phyloP scores from a whole-genome alignment of 2,329 filamentous ascomycete species.

The Byssochlamys sp. region DNA sequence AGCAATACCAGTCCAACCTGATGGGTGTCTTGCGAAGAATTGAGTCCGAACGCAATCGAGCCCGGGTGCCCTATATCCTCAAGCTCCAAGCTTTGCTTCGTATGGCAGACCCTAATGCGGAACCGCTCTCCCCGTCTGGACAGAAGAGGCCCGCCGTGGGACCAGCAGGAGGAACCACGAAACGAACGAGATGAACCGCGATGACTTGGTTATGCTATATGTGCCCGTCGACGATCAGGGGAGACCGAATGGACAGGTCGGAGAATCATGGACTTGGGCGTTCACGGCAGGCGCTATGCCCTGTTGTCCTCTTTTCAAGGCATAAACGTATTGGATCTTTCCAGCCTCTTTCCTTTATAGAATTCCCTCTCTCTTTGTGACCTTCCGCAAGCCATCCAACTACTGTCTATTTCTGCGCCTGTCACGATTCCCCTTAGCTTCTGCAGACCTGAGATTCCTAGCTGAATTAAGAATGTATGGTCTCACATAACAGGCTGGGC shows the following conservation, averaged over 20 bases:
- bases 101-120: background rate
- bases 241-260: background rate
- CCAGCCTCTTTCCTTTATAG: background rate
- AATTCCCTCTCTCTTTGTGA: background rate
- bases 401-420: background rate
- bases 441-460: background rate
- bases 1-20: constrained; percentile 21
- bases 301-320: background rate
- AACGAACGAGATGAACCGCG: constrained; percentile 6
- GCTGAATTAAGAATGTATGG: background rate
- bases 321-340: background rate
- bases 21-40: constrained; percentile 31
- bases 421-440: background rate
- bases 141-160: constrained; percentile 7
- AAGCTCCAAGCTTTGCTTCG: constrained; percentile 22
- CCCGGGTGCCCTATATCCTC: constrained; percentile 26
- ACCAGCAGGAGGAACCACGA: constrained; percentile 7
- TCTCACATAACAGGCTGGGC: background rate
- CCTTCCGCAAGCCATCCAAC: background rate
- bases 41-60: constrained; percentile 29
- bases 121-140: background rate
- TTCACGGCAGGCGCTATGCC: background rate
- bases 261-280: background rate
- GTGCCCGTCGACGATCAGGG: background rate
- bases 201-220: background rate